phyloP scores from a whole-genome alignment of 2,329 filamentous ascomycete species.

The Pseudogymnoascus sp. region DNA sequence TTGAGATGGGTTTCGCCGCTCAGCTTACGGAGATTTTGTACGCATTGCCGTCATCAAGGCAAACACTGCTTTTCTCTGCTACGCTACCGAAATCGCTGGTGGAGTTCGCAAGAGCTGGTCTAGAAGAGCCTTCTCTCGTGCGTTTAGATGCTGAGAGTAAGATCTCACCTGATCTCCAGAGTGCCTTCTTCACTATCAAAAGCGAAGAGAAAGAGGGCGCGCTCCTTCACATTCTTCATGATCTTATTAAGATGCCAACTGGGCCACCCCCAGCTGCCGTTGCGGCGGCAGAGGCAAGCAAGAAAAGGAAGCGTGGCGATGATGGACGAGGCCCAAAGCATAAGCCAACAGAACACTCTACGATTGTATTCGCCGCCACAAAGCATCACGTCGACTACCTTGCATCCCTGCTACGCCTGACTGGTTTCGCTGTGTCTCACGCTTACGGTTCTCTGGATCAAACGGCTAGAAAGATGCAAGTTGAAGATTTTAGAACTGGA shows the following conservation, averaged over 20 bases:
- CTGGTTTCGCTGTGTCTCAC: conserved; percentile 85
- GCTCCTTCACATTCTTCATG: conserved; percentile 76
- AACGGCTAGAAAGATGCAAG: conserved; percentile 82
- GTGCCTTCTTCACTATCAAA: conserved; percentile 89
- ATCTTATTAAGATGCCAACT: conserved; percentile 85
- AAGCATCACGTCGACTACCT: conserved; percentile 98
- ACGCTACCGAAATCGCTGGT: conserved; percentile 90
- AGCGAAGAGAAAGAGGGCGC: conserved; percentile 90
- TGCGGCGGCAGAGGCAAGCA: conserved; percentile 33
- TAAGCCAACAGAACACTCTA: conserved; percentile 80
- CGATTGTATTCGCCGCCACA: conserved; percentile 88
- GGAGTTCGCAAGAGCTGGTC: conserved; percentile 86
- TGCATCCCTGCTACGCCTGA: conserved; percentile 64
- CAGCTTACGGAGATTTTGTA: conserved; percentile 91
- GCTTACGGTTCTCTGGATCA: conserved; percentile 94
- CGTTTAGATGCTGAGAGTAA: conserved; percentile 92
- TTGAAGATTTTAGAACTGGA: conserved; percentile 79
- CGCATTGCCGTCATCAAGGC: conserved; percentile 71
- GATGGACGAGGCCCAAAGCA: conserved; percentile 47
- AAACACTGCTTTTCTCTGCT: conserved; percentile 91
- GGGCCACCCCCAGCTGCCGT: conserved; percentile 48
- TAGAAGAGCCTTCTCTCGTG: conserved; percentile 86
- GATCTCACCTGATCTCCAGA: conserved; percentile 91
- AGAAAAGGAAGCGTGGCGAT: conserved; percentile 63
- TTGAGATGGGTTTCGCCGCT: conserved; percentile 96